Evolutionary conservation across 345 rosid species (phyloP).

Genomic region (Ceriops zippeliana): DNA sequence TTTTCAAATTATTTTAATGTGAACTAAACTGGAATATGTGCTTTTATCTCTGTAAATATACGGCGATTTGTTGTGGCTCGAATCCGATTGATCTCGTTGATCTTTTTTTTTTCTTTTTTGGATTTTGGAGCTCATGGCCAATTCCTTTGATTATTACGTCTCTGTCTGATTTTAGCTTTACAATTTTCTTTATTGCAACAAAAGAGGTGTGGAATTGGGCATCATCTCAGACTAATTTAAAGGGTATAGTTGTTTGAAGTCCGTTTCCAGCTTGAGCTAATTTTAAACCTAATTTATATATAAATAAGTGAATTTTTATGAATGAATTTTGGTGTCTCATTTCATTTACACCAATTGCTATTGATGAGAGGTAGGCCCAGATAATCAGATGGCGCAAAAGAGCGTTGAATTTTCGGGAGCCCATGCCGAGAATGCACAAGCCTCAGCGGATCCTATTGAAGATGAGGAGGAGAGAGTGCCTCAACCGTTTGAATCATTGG

Average conservation of each 20-base stretch:
- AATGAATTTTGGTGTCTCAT: not conserved
- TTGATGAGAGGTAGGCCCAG: conserved; percentile 29
- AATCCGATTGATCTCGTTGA: not conserved
- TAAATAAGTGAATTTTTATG: no score
- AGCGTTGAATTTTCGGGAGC: conserved; percentile 28
- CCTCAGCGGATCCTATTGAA: conserved; percentile 24
- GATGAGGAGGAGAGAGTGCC: conserved; percentile 24
- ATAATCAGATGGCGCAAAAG: conserved; percentile 30
- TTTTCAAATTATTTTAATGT: no score
- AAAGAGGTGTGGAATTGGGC: not conserved
- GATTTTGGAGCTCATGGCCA: not conserved
- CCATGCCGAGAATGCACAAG: conserved; percentile 24
- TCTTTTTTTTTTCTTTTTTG: not conserved
- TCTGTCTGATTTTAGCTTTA: not conserved
- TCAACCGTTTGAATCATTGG: conserved; percentile 40
- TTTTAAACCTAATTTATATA: no score
- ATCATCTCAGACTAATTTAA: no score
- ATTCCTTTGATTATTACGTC: no score
- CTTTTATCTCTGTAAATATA: not conserved
- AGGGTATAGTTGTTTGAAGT: no score
- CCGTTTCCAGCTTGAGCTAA: no score
- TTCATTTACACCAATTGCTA: not conserved
- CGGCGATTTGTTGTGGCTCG: not conserved
- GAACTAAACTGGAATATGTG: no score
- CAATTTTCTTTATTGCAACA: not conserved